Conservation (phyloP, 495 filamentous ascomycete species). For the Trichoderma virens region DNA sequence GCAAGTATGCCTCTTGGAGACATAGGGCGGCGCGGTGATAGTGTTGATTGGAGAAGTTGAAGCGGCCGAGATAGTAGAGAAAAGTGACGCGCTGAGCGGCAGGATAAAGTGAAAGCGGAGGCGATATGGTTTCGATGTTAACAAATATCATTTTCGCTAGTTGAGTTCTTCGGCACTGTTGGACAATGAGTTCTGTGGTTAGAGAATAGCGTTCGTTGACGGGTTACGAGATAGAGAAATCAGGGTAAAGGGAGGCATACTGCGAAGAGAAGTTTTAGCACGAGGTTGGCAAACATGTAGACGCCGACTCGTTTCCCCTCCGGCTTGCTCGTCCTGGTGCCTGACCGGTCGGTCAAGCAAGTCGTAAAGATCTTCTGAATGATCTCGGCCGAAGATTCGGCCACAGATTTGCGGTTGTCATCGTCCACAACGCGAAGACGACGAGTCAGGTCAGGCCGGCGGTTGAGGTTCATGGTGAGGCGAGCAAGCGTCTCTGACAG, state of each 20-base stretch:
- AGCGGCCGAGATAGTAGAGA: conserved; percentile 89
- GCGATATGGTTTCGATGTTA: conserved; percentile 76
- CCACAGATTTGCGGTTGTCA: conserved; percentile 61
- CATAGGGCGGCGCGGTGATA: conserved; percentile 67
- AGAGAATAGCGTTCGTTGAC: background rate
- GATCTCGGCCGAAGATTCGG: conserved; percentile 76
- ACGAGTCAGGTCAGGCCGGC: conserved; percentile 59
- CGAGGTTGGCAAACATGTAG: conserved; percentile 84
- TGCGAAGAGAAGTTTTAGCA: conserved; percentile 81
- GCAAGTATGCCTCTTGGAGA: conserved; percentile 70
- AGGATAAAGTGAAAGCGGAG: conserved; percentile 69
- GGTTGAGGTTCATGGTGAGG: conserved; percentile 72
- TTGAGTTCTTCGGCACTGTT: conserved; percentile 51
- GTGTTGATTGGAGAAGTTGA: conserved; percentile 72
- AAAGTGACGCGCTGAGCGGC: conserved; percentile 87
- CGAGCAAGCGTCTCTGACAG: conserved; percentile 69
- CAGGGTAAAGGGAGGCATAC: conserved; percentile 29
- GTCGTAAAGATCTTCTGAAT: conserved; percentile 87
- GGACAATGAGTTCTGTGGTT: conserved; percentile 12
- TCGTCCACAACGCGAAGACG: conserved; percentile 48
- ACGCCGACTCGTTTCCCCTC: conserved; percentile 82
- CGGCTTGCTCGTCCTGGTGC: conserved; percentile 49
- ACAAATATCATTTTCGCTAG: conserved; percentile 79
- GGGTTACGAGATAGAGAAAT: background rate
- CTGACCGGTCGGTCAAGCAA: conserved; percentile 75